Evolutionary conservation across 2,329 filamentous ascomycete genomes (phyloP).

Genomic region (Fusarium sp.): DNA sequence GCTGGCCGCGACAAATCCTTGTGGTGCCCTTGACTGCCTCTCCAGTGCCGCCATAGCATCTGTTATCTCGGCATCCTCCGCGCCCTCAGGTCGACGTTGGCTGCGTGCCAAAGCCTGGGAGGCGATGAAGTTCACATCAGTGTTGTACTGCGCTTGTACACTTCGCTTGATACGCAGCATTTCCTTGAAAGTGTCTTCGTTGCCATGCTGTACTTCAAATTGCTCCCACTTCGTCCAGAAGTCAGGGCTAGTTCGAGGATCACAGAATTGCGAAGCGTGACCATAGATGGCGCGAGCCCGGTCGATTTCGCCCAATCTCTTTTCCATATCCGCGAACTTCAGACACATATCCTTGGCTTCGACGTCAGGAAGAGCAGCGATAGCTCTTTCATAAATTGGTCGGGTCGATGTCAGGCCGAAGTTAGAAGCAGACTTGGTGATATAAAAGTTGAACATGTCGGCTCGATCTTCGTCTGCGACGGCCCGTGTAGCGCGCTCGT

Average conservation of each 20-base stretch:
- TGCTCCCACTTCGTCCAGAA: constrained; percentile 99
- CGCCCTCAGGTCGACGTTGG: constrained; percentile 70
- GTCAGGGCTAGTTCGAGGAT: constrained; percentile 86
- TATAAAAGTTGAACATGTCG: constrained; percentile 99
- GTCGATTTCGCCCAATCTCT: constrained; percentile 91
- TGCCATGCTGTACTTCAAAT: constrained; percentile 97
- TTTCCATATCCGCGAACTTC: constrained; percentile 98
- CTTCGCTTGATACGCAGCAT: constrained; percentile 98
- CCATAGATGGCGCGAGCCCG: constrained; percentile 95
- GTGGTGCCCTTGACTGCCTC: constrained; percentile 86
- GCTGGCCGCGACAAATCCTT: constrained; percentile 91
- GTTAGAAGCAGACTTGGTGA: constrained; percentile 97
- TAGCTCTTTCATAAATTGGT: constrained; percentile 95
- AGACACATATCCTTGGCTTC: constrained; percentile 98
- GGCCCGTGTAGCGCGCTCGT: constrained; percentile 94
- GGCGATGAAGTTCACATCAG: constrained; percentile 98
- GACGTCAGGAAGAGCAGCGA: constrained; percentile 89
- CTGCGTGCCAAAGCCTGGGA: constrained; percentile 90
- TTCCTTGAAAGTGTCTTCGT: constrained; percentile 99
- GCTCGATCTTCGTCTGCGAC: constrained; percentile 94
- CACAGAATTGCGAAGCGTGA: constrained; percentile 96
- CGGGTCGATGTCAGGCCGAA: constrained; percentile 95
- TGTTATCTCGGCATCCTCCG: constrained; percentile 63
- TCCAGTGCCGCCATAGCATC: constrained; percentile 94
- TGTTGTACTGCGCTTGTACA: constrained; percentile 98